Evolutionary conservation across 2,329 filamentous ascomycete species (phyloP).

Genomic region (Thelonectria olida): DNA sequence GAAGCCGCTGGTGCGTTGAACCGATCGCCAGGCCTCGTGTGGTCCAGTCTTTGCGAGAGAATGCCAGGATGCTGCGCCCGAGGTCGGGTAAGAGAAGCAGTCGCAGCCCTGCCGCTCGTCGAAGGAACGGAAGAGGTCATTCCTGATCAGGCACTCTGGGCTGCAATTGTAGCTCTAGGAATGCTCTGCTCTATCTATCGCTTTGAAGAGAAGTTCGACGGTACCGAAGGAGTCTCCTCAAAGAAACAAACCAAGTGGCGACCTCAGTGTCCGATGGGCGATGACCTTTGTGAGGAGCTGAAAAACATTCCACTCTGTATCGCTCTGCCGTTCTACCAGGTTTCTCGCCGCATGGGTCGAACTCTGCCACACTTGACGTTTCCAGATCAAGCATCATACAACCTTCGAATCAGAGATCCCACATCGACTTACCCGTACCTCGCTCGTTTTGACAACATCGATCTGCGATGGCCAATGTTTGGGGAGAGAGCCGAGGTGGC

Average conservation of each 20-base stretch:
- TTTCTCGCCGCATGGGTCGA: slow-evolving; percentile 61
- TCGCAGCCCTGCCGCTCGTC: slow-evolving; percentile 58
- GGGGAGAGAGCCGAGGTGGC: slow-evolving; percentile 61
- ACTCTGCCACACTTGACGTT: slow-evolving; percentile 62
- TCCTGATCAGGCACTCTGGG: slow-evolving; percentile 62
- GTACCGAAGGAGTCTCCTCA: slow-evolving; percentile 57
- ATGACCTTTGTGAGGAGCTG: slow-evolving; percentile 60
- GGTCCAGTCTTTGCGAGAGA: slow-evolving; percentile 62
- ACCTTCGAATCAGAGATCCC: slow-evolving; percentile 58
- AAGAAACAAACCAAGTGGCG: slow-evolving; percentile 41
- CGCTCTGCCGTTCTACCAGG: slow-evolving; percentile 59
- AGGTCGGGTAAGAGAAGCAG: slow-evolving; percentile 59
- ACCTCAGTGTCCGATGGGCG: slow-evolving; percentile 55
- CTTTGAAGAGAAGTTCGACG: slow-evolving; percentile 62
- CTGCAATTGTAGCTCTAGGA: slow-evolving; percentile 59
- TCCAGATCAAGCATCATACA: slow-evolving; percentile 63
- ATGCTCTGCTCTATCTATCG: slow-evolving; percentile 64
- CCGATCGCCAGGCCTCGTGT: slow-evolving; percentile 61
- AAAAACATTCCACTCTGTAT: slow-evolving; percentile 59
- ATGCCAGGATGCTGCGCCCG: slow-evolving; percentile 62
- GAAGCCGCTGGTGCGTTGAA: slow-evolving; percentile 54
- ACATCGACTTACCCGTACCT: slow-evolving; percentile 60
- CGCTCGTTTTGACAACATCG: slow-evolving; percentile 61
- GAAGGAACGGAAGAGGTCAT: slow-evolving; percentile 60
- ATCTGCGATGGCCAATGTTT: slow-evolving; percentile 64